Percentiles rank a stretch among this genome's conserved stretches.
Evolutionary conservation across 2,329 filamentous ascomycete species (phyloP).

Genomic region (Phialocephala subalpina): DNA sequence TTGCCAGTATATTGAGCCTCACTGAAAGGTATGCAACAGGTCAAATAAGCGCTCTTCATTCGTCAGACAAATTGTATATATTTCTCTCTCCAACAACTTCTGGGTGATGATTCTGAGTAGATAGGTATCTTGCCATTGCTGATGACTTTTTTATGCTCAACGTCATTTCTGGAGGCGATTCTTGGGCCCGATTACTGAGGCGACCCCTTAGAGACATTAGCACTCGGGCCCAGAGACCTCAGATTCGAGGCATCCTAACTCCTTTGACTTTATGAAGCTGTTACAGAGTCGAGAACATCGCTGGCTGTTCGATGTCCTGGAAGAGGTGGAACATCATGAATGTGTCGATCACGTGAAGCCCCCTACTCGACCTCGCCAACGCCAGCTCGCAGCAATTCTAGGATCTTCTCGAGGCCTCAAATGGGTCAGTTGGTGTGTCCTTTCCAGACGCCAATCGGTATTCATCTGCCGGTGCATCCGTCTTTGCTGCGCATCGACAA

Average conservation of each 20-base stretch:
- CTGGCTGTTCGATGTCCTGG: neutral
- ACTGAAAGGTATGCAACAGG: too few relatives aligned
- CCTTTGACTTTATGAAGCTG: neutral
- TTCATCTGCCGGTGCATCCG: slow-evolving; percentile 1
- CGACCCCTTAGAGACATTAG: neutral
- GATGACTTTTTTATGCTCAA: too few relatives aligned
- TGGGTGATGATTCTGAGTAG: too few relatives aligned
- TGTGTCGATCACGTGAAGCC: neutral
- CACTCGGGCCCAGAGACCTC: neutral
- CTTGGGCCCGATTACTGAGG: neutral
- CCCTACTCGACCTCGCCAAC: neutral
- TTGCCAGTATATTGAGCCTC: too few relatives aligned
- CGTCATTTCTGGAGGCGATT: neutral
- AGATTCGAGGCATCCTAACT: neutral
- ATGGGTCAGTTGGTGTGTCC: neutral
- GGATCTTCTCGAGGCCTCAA: neutral
- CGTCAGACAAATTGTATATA: too few relatives aligned
- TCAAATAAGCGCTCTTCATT: too few relatives aligned
- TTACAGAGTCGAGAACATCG: neutral
- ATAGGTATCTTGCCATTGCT: too few relatives aligned
- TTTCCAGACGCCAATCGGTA: neutral
- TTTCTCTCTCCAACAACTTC: too few relatives aligned
- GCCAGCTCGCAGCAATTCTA: neutral
- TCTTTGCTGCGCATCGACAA: neutral
- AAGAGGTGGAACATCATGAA: neutral